phyloP scores from a whole-genome alignment of 1,284 basidiomycete genomes.

The Fomitopsis pinicola region DNA sequence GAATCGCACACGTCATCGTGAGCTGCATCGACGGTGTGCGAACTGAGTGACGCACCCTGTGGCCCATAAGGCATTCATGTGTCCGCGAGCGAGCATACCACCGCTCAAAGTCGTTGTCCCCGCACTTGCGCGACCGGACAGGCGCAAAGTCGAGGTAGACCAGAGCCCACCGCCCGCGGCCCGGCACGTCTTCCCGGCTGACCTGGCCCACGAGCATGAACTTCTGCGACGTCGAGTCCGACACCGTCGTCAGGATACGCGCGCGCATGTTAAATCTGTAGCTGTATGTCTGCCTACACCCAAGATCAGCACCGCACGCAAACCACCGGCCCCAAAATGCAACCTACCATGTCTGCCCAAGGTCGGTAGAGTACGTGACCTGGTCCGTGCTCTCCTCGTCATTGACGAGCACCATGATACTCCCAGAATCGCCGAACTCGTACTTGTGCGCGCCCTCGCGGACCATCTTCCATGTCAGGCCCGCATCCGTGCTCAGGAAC shows the following conservation, averaged over 20 bases:
- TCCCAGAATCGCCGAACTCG: conserved; percentile 91
- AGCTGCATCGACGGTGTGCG: neutral
- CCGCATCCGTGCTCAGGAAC: conserved; percentile 89
- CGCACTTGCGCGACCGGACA: conserved; percentile 69
- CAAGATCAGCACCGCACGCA: neutral
- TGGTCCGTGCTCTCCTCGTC: conserved; percentile 81
- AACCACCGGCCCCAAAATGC: neutral
- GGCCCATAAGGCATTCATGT: conserved; percentile 90
- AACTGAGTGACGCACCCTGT: conserved; percentile 55
- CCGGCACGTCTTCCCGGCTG: conserved; percentile 54
- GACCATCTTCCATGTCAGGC: conserved; percentile 83
- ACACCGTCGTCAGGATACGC: conserved; percentile 75
- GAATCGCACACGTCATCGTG: neutral
- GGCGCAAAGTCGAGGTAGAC: conserved; percentile 85
- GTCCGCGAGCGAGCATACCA: conserved; percentile 80
- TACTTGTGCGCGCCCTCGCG: conserved; percentile 83
- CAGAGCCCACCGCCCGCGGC: conserved; percentile 63
- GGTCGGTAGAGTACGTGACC: conserved; percentile 82
- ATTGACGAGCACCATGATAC: conserved; percentile 80
- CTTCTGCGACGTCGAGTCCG: conserved; percentile 92
- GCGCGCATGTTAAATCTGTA: conserved; percentile 76
- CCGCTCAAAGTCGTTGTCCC: conserved; percentile 73
- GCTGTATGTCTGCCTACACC: conserved; percentile 61
- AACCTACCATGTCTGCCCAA: conserved; percentile 79
- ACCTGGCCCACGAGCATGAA: conserved; percentile 84